Conservation (phyloP, 495 filamentous ascomycete genomes). For the Schizothecium vesticola region DNA sequence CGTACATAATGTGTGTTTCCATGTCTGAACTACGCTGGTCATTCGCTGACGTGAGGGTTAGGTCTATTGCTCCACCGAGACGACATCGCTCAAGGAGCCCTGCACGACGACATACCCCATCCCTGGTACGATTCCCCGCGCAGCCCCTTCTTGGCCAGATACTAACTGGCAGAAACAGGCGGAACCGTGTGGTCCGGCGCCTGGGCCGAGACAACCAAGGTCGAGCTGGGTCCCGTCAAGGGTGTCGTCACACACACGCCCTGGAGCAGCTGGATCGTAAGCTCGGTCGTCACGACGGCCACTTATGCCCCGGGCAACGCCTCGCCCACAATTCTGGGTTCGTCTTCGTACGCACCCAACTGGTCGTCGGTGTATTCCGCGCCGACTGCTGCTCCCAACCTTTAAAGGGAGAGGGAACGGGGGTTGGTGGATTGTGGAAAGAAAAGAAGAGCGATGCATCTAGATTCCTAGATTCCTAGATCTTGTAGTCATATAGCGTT, state of each 20-base stretch:
- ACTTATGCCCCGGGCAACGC: slow-evolving; percentile 4
- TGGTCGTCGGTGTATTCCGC: background rate
- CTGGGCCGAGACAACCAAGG: slow-evolving; percentile 29
- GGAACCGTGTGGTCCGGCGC: slow-evolving; percentile 33
- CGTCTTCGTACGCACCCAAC: background rate
- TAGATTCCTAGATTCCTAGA: background rate
- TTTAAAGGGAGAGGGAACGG: background rate
- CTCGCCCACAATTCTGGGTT: background rate
- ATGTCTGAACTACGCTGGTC: background rate
- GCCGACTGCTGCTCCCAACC: background rate
- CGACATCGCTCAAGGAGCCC: slow-evolving; percentile 14
- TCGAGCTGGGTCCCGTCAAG: slow-evolving; percentile 22
- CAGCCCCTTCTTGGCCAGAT: background rate
- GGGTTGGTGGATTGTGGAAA: background rate
- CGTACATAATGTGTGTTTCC: slow-evolving; percentile 25
- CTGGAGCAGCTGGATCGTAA: slow-evolving; percentile 33
- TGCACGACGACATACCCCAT: slow-evolving; percentile 30
- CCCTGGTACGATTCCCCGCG: slow-evolving; percentile 4
- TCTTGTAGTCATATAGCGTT: background rate
- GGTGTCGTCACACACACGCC: slow-evolving; percentile 19
- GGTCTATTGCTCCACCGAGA: slow-evolving; percentile 32
- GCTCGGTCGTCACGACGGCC: slow-evolving; percentile 31
- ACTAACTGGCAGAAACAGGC: slow-evolving; percentile 8
- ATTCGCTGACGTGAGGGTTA: background rate
- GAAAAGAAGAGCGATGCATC: background rate